Evolutionary conservation across 148 eudicot species (phyloP).

Genomic region (Diospyros lotus): DNA sequence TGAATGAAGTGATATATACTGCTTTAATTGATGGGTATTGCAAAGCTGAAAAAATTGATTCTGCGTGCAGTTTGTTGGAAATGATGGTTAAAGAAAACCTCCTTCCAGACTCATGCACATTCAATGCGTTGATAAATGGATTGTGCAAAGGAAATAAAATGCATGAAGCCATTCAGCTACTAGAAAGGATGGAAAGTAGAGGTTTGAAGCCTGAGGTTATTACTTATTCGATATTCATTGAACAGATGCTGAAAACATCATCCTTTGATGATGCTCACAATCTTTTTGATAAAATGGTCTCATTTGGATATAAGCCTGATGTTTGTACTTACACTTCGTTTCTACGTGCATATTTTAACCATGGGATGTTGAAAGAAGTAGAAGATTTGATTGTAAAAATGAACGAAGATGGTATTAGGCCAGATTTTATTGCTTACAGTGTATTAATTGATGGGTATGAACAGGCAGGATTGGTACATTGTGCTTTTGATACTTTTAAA

Average conservation of each 20-base stretch:
- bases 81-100: conserved; percentile 49
- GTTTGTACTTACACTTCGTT: conserved; percentile 66
- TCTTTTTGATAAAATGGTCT: conserved; percentile 47
- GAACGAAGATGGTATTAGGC: conserved; percentile 41
- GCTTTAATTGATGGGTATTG: conserved; percentile 62
- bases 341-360: conserved; percentile 62
- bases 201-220: conserved; percentile 54
- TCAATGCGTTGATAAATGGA: conserved; percentile 55
- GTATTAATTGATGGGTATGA: conserved; percentile 62
- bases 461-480: no score
- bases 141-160: conserved; percentile 50
- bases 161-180: conserved; percentile 39
- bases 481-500: no score
- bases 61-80: conserved; percentile 43
- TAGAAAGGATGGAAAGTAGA: conserved; percentile 21
- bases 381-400: conserved; percentile 56
- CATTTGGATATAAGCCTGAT: conserved; percentile 66
- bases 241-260: conserved; percentile 56
- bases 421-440: conserved; percentile 62
- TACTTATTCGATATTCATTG: conserved; percentile 58
- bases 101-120: conserved; percentile 51
- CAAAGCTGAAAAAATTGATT: conserved; percentile 46
- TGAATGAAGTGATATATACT: conserved; percentile 56
- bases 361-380: conserved; percentile 62
- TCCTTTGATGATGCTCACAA: conserved; percentile 60